Base-by-base conservation (phyloP, 2,329 filamentous ascomycete species). In the Capronia coronata region DNA sequence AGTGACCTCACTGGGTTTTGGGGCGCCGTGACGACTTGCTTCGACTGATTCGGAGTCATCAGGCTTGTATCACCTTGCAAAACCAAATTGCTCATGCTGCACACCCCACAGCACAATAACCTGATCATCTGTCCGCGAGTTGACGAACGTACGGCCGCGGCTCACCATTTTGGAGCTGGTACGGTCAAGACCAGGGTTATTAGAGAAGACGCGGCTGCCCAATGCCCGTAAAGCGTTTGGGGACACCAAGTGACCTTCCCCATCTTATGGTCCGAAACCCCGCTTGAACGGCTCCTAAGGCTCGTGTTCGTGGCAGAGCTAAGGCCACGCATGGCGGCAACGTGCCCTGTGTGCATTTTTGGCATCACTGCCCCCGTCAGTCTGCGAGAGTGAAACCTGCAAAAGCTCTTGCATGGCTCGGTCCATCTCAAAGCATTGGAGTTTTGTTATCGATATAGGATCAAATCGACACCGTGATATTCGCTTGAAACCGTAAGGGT, bases 141-240 rank as follows among this genome's bases (percentile, higher is more conserved):
- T 5, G 10, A 5, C 25, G 25, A 27, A 27, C 25, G 25, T 27
- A 27, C 25, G 5, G 25, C 25, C 10, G 5, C 10, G 5, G 25
- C 25, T 10, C 25, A 27, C 10, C 25, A 27, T 27, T 27, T 27
- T 5, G 25, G 10, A 10, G 29, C 29, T 10, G 29, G 7, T 8
- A 32, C 7, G 29, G 29, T 32, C 29, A 32, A 32, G 16, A 18
- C 35, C 35, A 38, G 35, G 35, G 16, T 34, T 10, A 10, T 27
- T 10, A 6, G 6, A 27, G 25, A 10, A 10, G 30, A 22, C 27
- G 21, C 14, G 25, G 40, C 21, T 42, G 41, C 18, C 41, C 21
- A 44, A n/a, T 43, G 25, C 41, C 41, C 9, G n/a, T 34, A n/a
- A n/a, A n/a, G n/a, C n/a, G n/a, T 44, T 27, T 21, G 27, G 41